Conservation (phyloP, 2,329 filamentous ascomycete genomes). For the Hypocrella siamensis region DNA sequence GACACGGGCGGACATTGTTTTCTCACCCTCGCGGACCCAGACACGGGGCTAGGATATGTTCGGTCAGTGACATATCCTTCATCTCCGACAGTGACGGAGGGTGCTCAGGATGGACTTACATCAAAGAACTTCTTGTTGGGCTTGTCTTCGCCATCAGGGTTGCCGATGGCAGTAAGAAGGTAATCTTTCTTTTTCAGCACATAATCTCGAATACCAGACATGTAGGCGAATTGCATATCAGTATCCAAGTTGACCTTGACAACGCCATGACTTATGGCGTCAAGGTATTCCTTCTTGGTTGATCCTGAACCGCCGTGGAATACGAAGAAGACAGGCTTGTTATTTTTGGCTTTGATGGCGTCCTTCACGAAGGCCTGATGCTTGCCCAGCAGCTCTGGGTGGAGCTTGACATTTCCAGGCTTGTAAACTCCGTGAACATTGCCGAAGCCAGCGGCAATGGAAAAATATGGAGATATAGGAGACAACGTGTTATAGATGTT, state of each 20-base stretch:
- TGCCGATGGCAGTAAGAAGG: conserved; percentile 72
- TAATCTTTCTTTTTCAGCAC: conserved; percentile 92
- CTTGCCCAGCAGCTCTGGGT: conserved; percentile 90
- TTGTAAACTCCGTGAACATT: conserved; percentile 99
- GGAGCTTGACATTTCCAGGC: conserved; percentile 91
- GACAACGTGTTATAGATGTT: conserved; percentile 76
- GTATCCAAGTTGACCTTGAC: conserved; percentile 99
- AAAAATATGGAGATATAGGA: conserved; percentile 88
- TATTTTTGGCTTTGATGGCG: conserved; percentile 52
- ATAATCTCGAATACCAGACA: conserved; percentile 86
- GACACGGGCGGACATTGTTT: conserved; percentile 81
- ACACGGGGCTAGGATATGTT: conserved; percentile 53
- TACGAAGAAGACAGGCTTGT: conserved; percentile 97
- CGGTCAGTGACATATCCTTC: background rate
- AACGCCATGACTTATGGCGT: conserved; percentile 84
- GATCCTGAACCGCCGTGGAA: conserved; percentile 98
- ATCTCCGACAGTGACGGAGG: background rate
- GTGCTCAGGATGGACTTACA: conserved; percentile 9
- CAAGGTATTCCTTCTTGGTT: conserved; percentile 74
- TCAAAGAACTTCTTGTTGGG: conserved; percentile 97
- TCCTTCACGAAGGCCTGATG: conserved; percentile 87
- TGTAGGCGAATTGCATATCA: conserved; percentile 92
- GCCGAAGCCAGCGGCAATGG: conserved; percentile 93
- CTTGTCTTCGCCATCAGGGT: conserved; percentile 92
- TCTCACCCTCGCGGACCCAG: conserved; percentile 94